Percentiles rank a stretch among this genome's conserved stretches.
phyloP scores from a whole-genome alignment of 495 filamentous ascomycete genomes.

The Penicillium angulare region DNA sequence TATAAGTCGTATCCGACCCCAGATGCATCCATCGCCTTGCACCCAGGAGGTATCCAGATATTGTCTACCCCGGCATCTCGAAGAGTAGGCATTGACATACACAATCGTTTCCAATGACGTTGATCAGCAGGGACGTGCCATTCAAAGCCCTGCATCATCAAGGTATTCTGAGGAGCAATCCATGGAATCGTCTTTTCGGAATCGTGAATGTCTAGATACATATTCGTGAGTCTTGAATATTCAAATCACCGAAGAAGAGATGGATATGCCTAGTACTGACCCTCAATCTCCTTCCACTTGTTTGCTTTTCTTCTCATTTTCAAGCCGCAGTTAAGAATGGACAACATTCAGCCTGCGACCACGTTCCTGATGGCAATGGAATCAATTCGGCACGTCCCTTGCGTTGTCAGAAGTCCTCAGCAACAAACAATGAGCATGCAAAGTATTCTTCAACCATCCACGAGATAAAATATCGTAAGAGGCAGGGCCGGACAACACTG shows the following conservation, averaged over 20 bases:
- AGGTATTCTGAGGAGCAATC: slow-evolving; percentile 46
- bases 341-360: slow-evolving; percentile 8
- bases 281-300: slow-evolving; percentile 16
- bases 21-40: slow-evolving; percentile 61
- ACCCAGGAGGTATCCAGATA: slow-evolving; percentile 72
- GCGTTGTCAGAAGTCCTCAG: not conserved
- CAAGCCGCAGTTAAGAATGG: slow-evolving; percentile 13
- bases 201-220: slow-evolving; percentile 16
- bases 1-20: slow-evolving; percentile 76
- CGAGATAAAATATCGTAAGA: not conserved
- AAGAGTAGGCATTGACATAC: slow-evolving; percentile 51
- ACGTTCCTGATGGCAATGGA: not conserved
- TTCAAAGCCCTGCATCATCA: slow-evolving; percentile 73
- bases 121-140: slow-evolving; percentile 69
- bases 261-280: not conserved
- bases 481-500: slow-evolving; percentile 6
- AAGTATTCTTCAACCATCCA: not conserved
- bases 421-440: not conserved
- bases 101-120: slow-evolving; percentile 62
- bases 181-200: slow-evolving; percentile 27
- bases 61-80: slow-evolving; percentile 62
- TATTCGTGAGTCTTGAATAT: not conserved
- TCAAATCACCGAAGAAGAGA: not conserved
- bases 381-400: not conserved
- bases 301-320: slow-evolving; percentile 7